A percentile compares a stretch with the other conserved stretches of the same genome.
Evolutionary conservation across 2,329 filamentous ascomycete species (phyloP).

Genomic region (Colletotrichum incanum): DNA sequence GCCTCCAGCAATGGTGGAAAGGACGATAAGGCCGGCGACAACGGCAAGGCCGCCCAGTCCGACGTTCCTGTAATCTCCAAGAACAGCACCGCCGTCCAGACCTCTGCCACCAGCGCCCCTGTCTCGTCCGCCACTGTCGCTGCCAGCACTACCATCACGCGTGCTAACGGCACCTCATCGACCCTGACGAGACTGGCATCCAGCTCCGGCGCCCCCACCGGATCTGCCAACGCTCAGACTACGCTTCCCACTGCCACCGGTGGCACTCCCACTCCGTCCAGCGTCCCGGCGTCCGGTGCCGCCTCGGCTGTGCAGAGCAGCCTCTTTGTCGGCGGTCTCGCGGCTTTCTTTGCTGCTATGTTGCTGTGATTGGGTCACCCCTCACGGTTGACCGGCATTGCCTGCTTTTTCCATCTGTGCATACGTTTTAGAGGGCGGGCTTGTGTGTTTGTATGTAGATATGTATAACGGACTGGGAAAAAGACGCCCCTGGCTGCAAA

Average conservation of each 20-base stretch:
- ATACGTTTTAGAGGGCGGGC: not conserved
- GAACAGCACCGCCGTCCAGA: not conserved
- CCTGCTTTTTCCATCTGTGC: slow-evolving; percentile 2
- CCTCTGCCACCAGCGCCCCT: not conserved
- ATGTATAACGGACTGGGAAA: not conserved
- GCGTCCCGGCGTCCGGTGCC: not conserved
- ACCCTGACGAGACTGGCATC: slow-evolving; percentile 22
- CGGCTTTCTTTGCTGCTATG: slow-evolving; percentile 34
- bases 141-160: slow-evolving; percentile 46
- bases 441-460: not conserved
- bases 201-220: slow-evolving; percentile 44
- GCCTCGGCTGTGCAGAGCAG: slow-evolving; percentile 18
- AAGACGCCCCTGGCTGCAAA: not conserved
- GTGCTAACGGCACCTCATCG: slow-evolving; percentile 55
- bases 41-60: slow-evolving; percentile 32
- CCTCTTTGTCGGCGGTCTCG: slow-evolving; percentile 22
- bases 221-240: slow-evolving; percentile 44
- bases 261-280: slow-evolving; percentile 47
- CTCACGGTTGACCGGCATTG: too few relatives aligned
- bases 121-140: slow-evolving; percentile 7
- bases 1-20: not conserved
- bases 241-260: slow-evolving; percentile 51
- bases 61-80: not conserved
- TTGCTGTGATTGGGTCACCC: slow-evolving; percentile 22
- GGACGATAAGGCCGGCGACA: slow-evolving; percentile 43